phyloP scores from a whole-genome alignment of 257 asterid species.

The Craterostigma plantagineum region DNA sequence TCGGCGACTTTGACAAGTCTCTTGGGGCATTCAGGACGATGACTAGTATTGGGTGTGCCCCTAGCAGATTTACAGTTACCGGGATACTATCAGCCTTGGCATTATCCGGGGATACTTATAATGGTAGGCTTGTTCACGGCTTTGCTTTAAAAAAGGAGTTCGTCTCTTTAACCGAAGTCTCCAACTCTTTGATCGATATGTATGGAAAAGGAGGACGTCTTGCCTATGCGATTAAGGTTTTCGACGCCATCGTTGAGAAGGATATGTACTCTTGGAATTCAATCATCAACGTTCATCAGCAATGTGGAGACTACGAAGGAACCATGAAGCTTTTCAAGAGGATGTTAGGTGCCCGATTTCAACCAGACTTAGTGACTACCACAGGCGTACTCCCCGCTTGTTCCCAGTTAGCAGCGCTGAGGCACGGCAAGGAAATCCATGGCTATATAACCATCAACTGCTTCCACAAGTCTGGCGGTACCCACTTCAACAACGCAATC shows the following conservation, averaged over 20 bases:
- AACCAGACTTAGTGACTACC: constrained; percentile 57
- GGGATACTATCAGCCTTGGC: constrained; percentile 58
- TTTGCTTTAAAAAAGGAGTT: constrained; percentile 37
- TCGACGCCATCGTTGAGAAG: constrained; percentile 31
- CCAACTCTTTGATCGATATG: constrained; percentile 66
- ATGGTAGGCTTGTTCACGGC: constrained; percentile 41
- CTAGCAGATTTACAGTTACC: constrained; percentile 38
- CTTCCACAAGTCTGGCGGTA: constrained; percentile 15
- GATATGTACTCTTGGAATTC: constrained; percentile 88
- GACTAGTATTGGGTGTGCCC: constrained; percentile 28
- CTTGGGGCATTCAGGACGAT: constrained; percentile 33
- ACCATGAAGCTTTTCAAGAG: constrained; percentile 32
- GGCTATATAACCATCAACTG: constrained; percentile 35
- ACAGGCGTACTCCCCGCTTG: constrained; percentile 71
- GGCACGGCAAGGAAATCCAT: constrained; percentile 63
- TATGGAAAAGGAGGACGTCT: constrained; percentile 65
- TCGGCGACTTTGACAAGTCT: constrained; percentile 31
- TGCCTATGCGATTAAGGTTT: constrained; percentile 32
- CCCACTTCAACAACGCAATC: constrained; percentile 36
- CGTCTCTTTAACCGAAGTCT: constrained; percentile 28
- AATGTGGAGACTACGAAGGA: constrained; percentile 56
- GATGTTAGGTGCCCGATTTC: constrained; percentile 35
- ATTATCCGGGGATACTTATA: constrained; percentile 28
- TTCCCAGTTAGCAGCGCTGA: constrained; percentile 44
- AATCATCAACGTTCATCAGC: constrained; percentile 50